These are phyloP conservation scores for Cryptosporidium viatorum DNA, from an alignment of 169 alveolate species.

Conservation along the genomic window DNA sequence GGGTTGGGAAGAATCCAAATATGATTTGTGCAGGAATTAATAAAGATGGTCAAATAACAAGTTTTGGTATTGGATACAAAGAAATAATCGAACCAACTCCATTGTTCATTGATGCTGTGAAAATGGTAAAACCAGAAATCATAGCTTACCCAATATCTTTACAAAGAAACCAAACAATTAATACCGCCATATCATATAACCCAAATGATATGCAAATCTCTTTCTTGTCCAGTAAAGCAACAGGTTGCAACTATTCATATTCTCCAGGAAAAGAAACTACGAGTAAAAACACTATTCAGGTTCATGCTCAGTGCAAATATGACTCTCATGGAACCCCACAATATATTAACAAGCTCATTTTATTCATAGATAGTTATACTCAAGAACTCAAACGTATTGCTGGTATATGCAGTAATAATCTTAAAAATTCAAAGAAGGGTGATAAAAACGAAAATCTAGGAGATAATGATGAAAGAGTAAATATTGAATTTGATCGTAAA, in stretches of 20 bases:
- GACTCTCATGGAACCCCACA: conserved; percentile 23
- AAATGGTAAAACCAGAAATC: conserved; percentile 67
- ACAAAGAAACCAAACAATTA: conserved; percentile 55
- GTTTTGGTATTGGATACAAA: conserved; percentile 63
- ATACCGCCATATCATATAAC: conserved; percentile 66
- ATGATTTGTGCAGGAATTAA: conserved; percentile 54
- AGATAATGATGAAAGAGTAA: neutral
- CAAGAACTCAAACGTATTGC: conserved; percentile 44
- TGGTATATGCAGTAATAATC: conserved; percentile 35
- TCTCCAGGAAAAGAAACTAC: conserved; percentile 42
- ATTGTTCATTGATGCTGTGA: conserved; percentile 58
- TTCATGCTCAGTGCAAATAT: conserved; percentile 68
- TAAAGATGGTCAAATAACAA: conserved; percentile 52
- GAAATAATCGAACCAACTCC: conserved; percentile 62
- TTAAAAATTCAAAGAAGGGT: neutral
- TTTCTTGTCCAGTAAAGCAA: conserved; percentile 43
- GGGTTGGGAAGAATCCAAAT: conserved; percentile 59
- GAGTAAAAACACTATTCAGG: conserved; percentile 26
- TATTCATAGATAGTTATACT: conserved; percentile 35
- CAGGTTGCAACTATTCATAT: conserved; percentile 55
- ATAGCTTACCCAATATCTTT: conserved; percentile 59
- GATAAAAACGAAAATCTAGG: neutral
- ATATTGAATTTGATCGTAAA: neutral
- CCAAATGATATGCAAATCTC: conserved; percentile 57
- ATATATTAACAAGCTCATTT: conserved; percentile 30